Evolutionary conservation across 2,329 filamentous ascomycete species (phyloP).

Genomic region (Neoscytalidium dimidiatum): DNA sequence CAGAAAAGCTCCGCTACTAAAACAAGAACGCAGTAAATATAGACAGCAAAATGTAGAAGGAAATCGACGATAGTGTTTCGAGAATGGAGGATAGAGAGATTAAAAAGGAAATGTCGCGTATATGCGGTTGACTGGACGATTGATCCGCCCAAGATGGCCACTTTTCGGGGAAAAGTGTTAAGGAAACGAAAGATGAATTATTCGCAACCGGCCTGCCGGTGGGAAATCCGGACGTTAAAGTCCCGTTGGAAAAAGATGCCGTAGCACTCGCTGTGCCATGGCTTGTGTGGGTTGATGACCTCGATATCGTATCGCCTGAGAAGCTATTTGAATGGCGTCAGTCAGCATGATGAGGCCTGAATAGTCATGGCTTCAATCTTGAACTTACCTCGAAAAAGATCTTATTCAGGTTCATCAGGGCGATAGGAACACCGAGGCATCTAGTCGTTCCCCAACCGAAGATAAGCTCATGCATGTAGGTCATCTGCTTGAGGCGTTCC

Average conservation of each 20-base stretch:
- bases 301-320: constrained; percentile 17
- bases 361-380: constrained; percentile 24
- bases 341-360: not conserved
- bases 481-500: constrained; percentile 30
- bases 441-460: constrained; percentile 40
- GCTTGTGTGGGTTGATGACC: constrained; percentile 2
- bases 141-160: not conserved
- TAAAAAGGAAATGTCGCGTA: no score
- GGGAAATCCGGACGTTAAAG: constrained; percentile 19
- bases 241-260: constrained; percentile 21
- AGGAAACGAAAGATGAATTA: not conserved
- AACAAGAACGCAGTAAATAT: no score
- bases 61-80: no score
- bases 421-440: constrained; percentile 38
- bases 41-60: no score
- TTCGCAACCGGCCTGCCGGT: constrained; percentile 9
- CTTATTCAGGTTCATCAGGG: constrained; percentile 41
- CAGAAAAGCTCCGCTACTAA: no score
- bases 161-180: not conserved
- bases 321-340: not conserved
- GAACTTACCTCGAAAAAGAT: constrained; percentile 41
- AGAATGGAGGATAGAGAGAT: no score
- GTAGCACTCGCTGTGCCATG: constrained; percentile 19
- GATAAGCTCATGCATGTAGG: constrained; percentile 36
- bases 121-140: no score